phyloP scores from a whole-genome alignment of 2,329 filamentous ascomycete species.

The Xylariaceae sp. region DNA sequence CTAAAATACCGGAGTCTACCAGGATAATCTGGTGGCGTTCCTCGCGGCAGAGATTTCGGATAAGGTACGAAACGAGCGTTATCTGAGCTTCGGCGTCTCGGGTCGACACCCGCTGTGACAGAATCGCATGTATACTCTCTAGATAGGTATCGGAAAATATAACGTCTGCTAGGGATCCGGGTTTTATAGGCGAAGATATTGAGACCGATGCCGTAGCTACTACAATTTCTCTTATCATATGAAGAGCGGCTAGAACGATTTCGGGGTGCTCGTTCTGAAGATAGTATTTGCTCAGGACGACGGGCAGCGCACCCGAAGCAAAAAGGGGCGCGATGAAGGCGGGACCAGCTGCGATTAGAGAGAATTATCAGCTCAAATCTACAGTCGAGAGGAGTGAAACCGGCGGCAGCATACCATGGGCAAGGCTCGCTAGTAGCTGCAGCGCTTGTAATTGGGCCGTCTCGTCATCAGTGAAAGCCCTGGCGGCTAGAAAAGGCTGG shows the following conservation, averaged over 20 bases:
- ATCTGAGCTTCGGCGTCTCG: conserved; percentile 59
- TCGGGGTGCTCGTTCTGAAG: conserved; percentile 59
- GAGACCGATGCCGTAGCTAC: conserved; percentile 58
- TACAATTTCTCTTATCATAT: conserved; percentile 67
- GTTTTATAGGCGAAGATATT: conserved; percentile 46
- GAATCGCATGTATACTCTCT: conserved; percentile 59
- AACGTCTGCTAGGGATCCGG: conserved; percentile 53
- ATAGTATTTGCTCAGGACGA: conserved; percentile 67
- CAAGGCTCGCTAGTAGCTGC: conserved; percentile 78
- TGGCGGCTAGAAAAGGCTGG: conserved; percentile 33
- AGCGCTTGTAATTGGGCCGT: conserved; percentile 71
- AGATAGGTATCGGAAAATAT: conserved; percentile 63
- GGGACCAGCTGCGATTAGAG: conserved; percentile 60
- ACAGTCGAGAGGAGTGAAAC: conserved; percentile 9
- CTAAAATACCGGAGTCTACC: conserved; percentile 68
- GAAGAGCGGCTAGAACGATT: conserved; percentile 69
- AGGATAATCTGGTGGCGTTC: conserved; percentile 68
- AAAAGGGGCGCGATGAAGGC: conserved; percentile 73
- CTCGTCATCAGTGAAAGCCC: conserved; percentile 56
- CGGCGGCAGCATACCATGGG: conserved; percentile 61
- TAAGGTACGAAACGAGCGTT: conserved; percentile 53
- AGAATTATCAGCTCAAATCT: conserved; percentile 15
- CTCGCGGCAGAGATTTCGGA: conserved; percentile 59
- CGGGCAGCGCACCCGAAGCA: conserved; percentile 61
- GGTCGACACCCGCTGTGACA: conserved; percentile 54